These are phyloP conservation scores for Tetradesmus lagerheimii DNA, from an alignment of 139 green algal species.

Conservation along the genomic window DNA sequence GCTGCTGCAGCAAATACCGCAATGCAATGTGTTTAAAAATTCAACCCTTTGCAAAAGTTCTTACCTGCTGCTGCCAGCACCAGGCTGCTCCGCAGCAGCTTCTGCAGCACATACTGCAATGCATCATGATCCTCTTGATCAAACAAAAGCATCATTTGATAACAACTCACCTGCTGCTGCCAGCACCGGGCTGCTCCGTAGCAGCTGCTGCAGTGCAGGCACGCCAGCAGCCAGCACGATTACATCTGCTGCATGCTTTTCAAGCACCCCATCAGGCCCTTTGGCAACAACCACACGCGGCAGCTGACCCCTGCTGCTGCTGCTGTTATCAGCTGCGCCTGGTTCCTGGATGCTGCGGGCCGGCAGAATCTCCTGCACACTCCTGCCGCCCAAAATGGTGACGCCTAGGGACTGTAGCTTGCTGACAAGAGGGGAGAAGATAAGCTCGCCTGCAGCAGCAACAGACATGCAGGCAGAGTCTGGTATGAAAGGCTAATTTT, in stretches of 20 bases:
- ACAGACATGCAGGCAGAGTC: not conserved
- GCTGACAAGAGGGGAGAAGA: constrained; percentile 73
- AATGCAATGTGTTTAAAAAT: too few relatives aligned
- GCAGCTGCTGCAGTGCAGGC: constrained; percentile 80
- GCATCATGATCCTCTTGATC: too few relatives aligned
- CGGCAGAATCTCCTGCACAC: constrained; percentile 34
- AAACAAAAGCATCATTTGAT: too few relatives aligned
- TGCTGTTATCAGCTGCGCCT: not conserved
- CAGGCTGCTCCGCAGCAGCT: constrained; percentile 60
- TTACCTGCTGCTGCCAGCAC: constrained; percentile 19
- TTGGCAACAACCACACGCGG: constrained; percentile 25
- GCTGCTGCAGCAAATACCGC: too few relatives aligned
- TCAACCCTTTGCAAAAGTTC: too few relatives aligned
- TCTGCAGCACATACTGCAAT: constrained; percentile 86
- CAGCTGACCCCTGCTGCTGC: constrained; percentile 5
- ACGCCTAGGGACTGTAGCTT: constrained; percentile 45
- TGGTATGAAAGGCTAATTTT: too few relatives aligned
- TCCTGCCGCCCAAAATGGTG: constrained; percentile 29
- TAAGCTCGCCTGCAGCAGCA: constrained; percentile 50
- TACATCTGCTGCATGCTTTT: constrained; percentile 71
- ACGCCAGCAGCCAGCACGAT: constrained; percentile 87
- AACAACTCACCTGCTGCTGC: constrained; percentile 3
- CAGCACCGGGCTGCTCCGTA: constrained; percentile 48
- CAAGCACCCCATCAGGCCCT: not conserved
- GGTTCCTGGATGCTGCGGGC: not conserved